Base-by-base conservation (phyloP, 2,329 filamentous ascomycete species). In the Phaeosphaeriaceae sp. region DNA sequence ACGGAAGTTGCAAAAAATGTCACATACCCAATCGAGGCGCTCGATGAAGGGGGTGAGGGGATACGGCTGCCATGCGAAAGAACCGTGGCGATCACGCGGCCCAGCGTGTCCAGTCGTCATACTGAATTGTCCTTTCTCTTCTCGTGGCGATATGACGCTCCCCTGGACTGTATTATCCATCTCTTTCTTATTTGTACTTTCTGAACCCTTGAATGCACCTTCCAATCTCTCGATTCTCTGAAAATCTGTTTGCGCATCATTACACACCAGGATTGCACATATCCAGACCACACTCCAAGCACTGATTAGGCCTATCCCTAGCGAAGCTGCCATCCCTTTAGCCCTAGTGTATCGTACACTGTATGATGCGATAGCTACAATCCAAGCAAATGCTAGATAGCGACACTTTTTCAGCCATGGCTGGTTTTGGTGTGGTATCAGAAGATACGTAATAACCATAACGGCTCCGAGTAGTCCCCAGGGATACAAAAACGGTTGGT, bases 1-100 rank as follows among this genome's bases (percentile, higher is more conserved):
- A 38, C 84, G 77, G 60, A 86, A 83, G 60, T 79, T 84, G 63
- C 76, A 78, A 52, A 84, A 77, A 30, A 85, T 66, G 48, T 85
- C 83, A 9, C 78, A 56, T 3, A 80, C 75, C 83, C 84, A 87
- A 48, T 84, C 79, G 15, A 86, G 57, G 13, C 83, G 80, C 54
- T 84, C 79, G 17, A 70, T 61, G 32, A 84, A 76, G 2, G 76
- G 68, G 3, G 57, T 52, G 4, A 60, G 32, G 0, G 83, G 81
- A 56, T 81, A 84, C 2, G 76, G 57, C 54, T 85, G 81, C 83
- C 83, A 86, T 54, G 71, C 68, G 23, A 81, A 77, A 18, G 64
- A 64, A 34, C 68, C 72, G 28, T 63, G 67, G 12, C 69, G 64
- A 40, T 69, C 48, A 28, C 51, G 53, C 4, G 68, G 68, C 3